Base-by-base conservation (phyloP, 441 rosid genomes). In the Macaranga tanarius region DNA sequence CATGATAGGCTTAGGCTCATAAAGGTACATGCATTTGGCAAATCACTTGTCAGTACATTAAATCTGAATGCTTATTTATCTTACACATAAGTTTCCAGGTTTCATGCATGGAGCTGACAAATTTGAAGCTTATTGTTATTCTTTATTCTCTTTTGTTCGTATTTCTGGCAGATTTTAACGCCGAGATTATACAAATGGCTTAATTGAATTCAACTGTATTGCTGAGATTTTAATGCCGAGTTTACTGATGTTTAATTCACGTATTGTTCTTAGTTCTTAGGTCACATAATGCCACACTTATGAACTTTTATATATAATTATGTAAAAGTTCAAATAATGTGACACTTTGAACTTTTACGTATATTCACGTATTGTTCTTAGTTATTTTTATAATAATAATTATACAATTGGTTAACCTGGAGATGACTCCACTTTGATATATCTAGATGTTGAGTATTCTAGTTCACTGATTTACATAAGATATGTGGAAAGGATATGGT, bases 401-500 rank as follows among this genome's bases (percentile, higher is more conserved):
- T n/a, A n/a, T n/a, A n/a, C 44, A 40, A 42, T 42, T 42, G 45
- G 45, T 42, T 0, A 11, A 2, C 51, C 12, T 47, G 16, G 1
- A 47, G 51, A 47, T 10, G 51, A 47, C 56, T 51, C n/a, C 22
- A 9, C 42, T 69, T 19, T 69, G 16, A 10, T 64, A 54, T 10
- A 9, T 62, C 20, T 67, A 48, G 38, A 55, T 26, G 15, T 19
- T 61, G 50, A 20, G 50, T 31, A 16, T 19, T 44, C 44, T 12
- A 31, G 38, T 51, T n/a, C 45, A 20, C 40, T 31, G 55, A 34
- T 73, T 67, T 52, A 42, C 22, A 8, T 5, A 40, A 42, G 67
- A 68, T 58, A 31, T 15, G 55, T 52, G 71, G 70, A 4, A 60
- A 77, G 48, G 48, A 52, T 3, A n/a, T 19, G 6, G 12, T 51